phyloP scores from a whole-genome alignment of 768 basidiomycete genomes.

The Lentinus tigrinus region DNA sequence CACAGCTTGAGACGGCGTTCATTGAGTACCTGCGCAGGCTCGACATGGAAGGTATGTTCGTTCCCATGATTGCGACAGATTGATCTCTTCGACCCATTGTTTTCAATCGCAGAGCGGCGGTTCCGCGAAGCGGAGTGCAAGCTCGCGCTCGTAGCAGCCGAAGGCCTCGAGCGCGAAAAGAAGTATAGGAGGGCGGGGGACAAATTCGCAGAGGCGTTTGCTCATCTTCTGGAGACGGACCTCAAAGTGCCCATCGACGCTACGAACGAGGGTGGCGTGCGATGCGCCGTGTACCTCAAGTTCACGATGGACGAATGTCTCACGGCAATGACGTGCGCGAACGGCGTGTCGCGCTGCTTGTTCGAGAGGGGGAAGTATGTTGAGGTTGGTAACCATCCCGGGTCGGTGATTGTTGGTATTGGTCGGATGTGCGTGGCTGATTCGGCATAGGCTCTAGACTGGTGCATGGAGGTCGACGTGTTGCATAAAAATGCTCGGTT shows the following conservation, averaged over 20 bases:
- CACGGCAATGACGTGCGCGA: conserved; percentile 15
- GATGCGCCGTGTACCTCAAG: conserved; percentile 6
- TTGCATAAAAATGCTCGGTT: conserved; percentile 25
- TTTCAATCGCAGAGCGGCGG: not conserved
- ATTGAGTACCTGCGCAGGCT: not conserved
- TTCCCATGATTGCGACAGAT: not conserved
- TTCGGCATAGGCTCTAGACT: conserved; percentile 29
- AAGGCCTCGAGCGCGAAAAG: not conserved
- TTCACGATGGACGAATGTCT: conserved; percentile 12
- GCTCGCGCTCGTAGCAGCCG: not conserved
- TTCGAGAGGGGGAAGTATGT: not conserved
- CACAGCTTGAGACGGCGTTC: conserved; percentile 7
- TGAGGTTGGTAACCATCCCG: conserved; percentile 13
- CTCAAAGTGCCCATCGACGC: conserved; percentile 6
- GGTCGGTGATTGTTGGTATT: no score
- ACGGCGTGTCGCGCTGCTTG: conserved; percentile 10
- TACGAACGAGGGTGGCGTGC: conserved; percentile 6
- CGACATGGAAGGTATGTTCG: not conserved
- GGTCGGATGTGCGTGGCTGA: no score
- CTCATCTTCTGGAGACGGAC: conserved; percentile 2
- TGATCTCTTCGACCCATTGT: not conserved
- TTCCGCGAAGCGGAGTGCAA: conserved; percentile 12
- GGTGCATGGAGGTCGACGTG: conserved; percentile 30
- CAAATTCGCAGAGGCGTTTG: conserved; percentile 6
- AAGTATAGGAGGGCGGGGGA: not conserved